phyloP scores from a whole-genome alignment of 768 basidiomycete species.

The Phanerochaete carnosa region DNA sequence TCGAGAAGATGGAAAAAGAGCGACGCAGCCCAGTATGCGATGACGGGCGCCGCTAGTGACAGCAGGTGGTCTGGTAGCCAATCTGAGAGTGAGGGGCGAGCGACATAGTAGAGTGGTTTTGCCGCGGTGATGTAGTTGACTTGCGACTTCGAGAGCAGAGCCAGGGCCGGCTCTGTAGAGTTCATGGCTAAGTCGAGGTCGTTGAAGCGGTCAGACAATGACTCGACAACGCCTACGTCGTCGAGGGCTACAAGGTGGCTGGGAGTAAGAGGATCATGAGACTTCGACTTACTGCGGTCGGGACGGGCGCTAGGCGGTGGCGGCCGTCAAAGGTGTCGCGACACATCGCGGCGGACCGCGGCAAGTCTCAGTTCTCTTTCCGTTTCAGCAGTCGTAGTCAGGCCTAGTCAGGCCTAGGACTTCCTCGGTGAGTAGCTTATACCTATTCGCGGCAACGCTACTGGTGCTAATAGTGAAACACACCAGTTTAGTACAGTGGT shows the following conservation, averaged over 20 bases:
- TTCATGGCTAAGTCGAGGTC: slow-evolving; percentile 18
- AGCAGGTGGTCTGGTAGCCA: slow-evolving; percentile 66
- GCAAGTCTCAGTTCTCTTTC: background rate
- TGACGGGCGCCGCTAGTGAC: slow-evolving; percentile 68
- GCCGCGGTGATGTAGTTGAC: slow-evolving; percentile 18
- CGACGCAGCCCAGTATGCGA: slow-evolving; percentile 83
- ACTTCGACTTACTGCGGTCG: too few species aligned
- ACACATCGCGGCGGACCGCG: background rate
- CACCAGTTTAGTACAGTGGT: too few species aligned
- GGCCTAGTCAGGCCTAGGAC: too few species aligned
- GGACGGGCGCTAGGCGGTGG: background rate
- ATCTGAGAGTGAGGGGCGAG: slow-evolving; percentile 12
- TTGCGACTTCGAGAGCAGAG: slow-evolving; percentile 18
- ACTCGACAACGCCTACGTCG: background rate
- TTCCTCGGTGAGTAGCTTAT: too few species aligned
- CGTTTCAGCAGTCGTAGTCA: too few species aligned
- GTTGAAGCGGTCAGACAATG: background rate
- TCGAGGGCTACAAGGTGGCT: background rate
- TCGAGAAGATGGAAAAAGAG: slow-evolving; percentile 83
- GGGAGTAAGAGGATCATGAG: background rate
- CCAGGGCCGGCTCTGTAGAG: slow-evolving; percentile 9
- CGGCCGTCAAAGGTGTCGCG: background rate
- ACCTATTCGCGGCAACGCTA: too few species aligned
- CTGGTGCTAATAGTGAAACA: too few species aligned
- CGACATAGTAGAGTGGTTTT: slow-evolving; percentile 25